Percentiles rank a stretch among this genome's conserved stretches.
These are phyloP conservation scores for Cryphonectria japonica DNA, from an alignment of 2,329 filamentous ascomycete genomes.

Conservation along the genomic window DNA sequence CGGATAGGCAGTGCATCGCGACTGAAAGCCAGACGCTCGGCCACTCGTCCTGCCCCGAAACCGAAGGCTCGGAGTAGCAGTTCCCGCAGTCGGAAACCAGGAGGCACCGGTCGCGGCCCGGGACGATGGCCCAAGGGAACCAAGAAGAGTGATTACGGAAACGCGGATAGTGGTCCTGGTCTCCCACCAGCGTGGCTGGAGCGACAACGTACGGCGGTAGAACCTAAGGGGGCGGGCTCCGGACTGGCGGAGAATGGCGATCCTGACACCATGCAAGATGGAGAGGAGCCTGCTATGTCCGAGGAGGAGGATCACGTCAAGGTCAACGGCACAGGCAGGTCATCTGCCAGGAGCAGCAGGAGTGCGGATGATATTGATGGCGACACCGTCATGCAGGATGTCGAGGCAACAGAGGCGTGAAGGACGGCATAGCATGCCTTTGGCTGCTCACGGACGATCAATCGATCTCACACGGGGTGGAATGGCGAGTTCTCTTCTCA, in stretches of 20 bases:
- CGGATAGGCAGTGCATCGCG: constrained; percentile 43
- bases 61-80: constrained; percentile 46
- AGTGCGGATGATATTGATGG: constrained; percentile 25
- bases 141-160: constrained; percentile 70
- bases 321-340: constrained; percentile 31
- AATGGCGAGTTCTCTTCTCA: constrained; percentile 12
- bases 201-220: constrained; percentile 32
- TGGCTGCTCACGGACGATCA: not conserved
- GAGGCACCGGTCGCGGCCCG: constrained; percentile 66
- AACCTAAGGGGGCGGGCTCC: constrained; percentile 32
- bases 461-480: not conserved
- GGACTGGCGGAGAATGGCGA: constrained; percentile 39
- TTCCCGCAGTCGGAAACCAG: constrained; percentile 57
- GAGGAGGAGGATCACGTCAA: constrained; percentile 30
- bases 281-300: constrained; percentile 32
- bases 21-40: constrained; percentile 41
- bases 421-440: not conserved
- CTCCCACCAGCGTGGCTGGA: constrained; percentile 61
- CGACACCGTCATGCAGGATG: constrained; percentile 35
- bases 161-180: constrained; percentile 67
- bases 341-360: constrained; percentile 34
- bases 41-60: constrained; percentile 34
- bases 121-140: constrained; percentile 71
- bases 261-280: constrained; percentile 43
- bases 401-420: constrained; percentile 27